Evolutionary conservation across 306 rosid species (phyloP), one percentile per base, ranked within the genome.

Genomic region (Vigna nakashimae): DNA sequence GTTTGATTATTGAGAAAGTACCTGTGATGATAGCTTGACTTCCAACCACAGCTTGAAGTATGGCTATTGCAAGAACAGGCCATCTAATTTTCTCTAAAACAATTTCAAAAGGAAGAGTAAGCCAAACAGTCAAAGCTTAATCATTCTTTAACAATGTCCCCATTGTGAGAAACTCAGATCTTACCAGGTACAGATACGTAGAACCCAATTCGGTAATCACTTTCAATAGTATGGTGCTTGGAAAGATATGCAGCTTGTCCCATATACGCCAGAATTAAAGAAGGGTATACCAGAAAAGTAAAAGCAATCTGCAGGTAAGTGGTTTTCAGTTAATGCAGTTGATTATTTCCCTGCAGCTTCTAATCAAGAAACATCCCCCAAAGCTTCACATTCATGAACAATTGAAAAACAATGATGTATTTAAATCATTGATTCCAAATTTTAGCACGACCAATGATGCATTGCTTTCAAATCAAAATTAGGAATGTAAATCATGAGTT

Each of bases 201-300:
- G 82, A 94, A 94, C 57, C 98, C 98, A n/a, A 92, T 89, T 69
- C 82, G 86, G 48, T 90, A 88, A 81, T 90, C 90, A 71, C 76
- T 89, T 77, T 85, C 90, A 53, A 82, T 50, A 60, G 59, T 2
- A 64, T 89, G 98, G 79, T 94, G 93, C 85, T 69, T 89, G 50
- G 98, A 94, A 76, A 94, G 96, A 88, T 94, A 94, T 30, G 98
- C 98, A 80, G 97, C 98, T 87, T 94, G 98, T 77, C 98, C 97
- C 98, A 94, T 94, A 72, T 94, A 94, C 60, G 98, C 98, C 14
- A 94, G 87, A 65, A 94, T 89, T 72, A 94, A 80, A 26, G 97
- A 86, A 70, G 98, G 98, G 74, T 94, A 94, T 62, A 94, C 98
- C 87, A 94, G 85, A 81, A 84, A 91, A 53, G 93, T 85, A 83